Base-by-base conservation (phyloP, 768 basidiomycete species). In the Boletus vinaceobasis region DNA sequence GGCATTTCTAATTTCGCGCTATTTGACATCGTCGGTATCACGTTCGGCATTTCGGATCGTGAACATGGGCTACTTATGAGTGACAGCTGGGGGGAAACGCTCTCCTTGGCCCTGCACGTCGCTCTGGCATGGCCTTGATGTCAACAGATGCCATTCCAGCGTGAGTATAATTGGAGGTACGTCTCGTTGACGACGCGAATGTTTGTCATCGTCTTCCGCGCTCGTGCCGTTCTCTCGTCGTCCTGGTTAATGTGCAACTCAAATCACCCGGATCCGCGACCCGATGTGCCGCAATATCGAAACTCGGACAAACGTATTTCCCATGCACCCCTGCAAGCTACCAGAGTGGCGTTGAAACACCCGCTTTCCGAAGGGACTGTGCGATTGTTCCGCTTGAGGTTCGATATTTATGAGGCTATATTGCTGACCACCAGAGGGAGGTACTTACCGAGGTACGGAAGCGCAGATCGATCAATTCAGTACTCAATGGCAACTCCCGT, bases 401-500 rank as follows among this genome's bases (percentile, higher is more conserved):
- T 43, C 38, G 32, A 29, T 36, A 43, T 36, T 5, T 15, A 17
- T 37, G 36, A 31, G 23, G 27, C 27, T 32, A 10, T 14, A n/a
- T 17, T 11, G 33, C 15, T 26, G 17, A 17, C 26, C 31, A 9
- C 39, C 47, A 38, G 33, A 42, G 14, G 47, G 17, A 32, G 26
- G 7, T 32, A 36, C n/a, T n/a, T n/a, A n/a, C 50, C 21, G 44
- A 51, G 42, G 49, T 29, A 53, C 54, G 43, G 23, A 43, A 42
- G 43, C 15, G 27, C 29, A 52, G 40, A 44, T 54, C 38, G 36
- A 56, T 56, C 38, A 19, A 48, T 60, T 62, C 53, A 35, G 49
- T n/a, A n/a, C n/a, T 46, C 44, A 44, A 29, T 43, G 62, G 53
- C 43, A 39, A 43, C 43, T 56, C 49, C 62, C 64, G 53, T 58